Base-by-base conservation (phyloP, 2,329 filamentous ascomycete species). In the Calonectria multiphialidica region DNA sequence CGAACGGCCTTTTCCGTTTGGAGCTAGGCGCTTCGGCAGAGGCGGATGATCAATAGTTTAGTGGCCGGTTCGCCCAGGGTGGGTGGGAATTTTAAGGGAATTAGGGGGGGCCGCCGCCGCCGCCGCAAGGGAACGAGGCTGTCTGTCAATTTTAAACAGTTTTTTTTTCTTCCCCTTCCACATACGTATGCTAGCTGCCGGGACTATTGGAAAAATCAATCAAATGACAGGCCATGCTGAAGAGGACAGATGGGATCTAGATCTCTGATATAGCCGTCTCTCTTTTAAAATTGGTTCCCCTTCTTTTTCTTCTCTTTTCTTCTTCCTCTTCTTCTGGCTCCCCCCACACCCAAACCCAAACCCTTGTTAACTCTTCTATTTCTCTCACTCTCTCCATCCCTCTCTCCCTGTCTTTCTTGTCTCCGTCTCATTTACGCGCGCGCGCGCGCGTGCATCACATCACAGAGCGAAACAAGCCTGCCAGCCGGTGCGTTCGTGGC, bases 111-210 rank as follows among this genome's bases (percentile, higher is more conserved):
- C 25, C 6, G 42, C 16, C n/a, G 45, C 21, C 23, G 45, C 18
- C 35, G 53, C 53, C 35, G 53, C 53, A 37, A 57, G 53, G 53
- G 53, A 57, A 50, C 33, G 35, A 57, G 53, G 53, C 53, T 57
- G 53, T 57, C 53, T 37, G 28, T 30, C 28, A 30, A n/a, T n/a
- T 57, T 57, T 37, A 57, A 57, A 33, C 21, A 57, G 21, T 37
- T 30, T 37, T 35, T 30, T 35, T 30, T 30, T n/a, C n/a, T 30
- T 30, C 28, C 28, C 28, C 28, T 30, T n/a, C n/a, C n/a, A 30
- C 28, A 30, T 30, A 37, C 13, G n/a, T 35, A 57, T 57, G 53
- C 33, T 25, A 57, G 33, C 53, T 37, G 33, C 53, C n/a, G 33
- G 30, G 33, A 57, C 53, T 57, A 57, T 57, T 57, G 33, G n/a